Percentiles rank a stretch among this genome's conserved stretches.
Conservation (phyloP, 306 rosid species). For the Rosa chinensis region DNA sequence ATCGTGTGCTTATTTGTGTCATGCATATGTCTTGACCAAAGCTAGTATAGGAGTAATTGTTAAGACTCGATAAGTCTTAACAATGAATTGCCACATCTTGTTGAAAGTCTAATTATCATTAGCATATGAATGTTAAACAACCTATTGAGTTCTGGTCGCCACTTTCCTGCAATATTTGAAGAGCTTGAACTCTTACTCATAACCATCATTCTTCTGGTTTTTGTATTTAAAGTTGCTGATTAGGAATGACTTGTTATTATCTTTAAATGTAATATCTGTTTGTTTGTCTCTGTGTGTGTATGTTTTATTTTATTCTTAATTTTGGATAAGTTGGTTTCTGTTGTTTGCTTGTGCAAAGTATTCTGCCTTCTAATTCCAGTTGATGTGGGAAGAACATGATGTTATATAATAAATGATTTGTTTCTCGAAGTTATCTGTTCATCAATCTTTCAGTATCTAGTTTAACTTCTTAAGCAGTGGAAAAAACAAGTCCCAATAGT, state of each 20-base stretch:
- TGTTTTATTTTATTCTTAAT: neutral
- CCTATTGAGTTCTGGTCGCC: neutral
- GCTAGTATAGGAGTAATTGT: neutral
- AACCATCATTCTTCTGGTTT: neutral
- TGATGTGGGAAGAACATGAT: neutral
- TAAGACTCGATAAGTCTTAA: neutral
- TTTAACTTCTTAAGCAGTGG: neutral
- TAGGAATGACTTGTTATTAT: neutral
- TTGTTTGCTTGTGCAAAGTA: neutral
- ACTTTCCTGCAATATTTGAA: neutral
- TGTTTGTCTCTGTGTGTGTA: neutral
- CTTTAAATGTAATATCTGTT: neutral
- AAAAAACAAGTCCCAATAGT: neutral
- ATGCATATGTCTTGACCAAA: neutral
- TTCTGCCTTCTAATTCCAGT: neutral
- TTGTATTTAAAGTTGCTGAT: neutral
- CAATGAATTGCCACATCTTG: neutral
- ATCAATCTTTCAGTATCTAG: neutral
- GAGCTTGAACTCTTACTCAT: neutral
- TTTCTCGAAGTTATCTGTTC: neutral
- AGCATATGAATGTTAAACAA: neutral
- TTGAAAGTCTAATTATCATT: neutral
- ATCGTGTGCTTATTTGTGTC: neutral
- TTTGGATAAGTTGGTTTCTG: neutral
- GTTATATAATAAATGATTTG: neutral